Evolutionary conservation across 83 land plant species (phyloP), one percentile per base, ranked within the genome.

Genomic region (Isoetes engelmannii): DNA sequence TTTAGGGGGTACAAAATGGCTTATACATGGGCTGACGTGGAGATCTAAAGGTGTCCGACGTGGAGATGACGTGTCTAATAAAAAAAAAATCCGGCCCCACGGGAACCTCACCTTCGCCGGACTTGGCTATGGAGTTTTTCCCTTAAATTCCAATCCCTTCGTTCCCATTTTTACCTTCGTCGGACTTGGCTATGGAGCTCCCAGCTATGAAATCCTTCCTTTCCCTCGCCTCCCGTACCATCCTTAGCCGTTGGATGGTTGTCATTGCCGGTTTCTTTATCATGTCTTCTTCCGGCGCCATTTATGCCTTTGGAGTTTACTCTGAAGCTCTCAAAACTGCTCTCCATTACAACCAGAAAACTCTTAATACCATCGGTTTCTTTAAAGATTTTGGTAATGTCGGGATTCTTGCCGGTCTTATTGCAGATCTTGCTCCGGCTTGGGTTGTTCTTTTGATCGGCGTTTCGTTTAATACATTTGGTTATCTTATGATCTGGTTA

Each of bases 231-330:
- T 28, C 37, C 37, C 37, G 37, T 28, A 28, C 37, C 37, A 28
- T 28, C 37, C 37, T 51, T 3, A 12, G 18, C 62, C 62, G 67
- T 3, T 64, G 67, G 67, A 64, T 64, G 67, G 47, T 44, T 1
- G 47, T 64, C 15, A 3, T 44, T 1, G 67, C 67, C 7, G 67
- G 47, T 41, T 37, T 64, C 47, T 44, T 64, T 15, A 64, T 64
- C 67, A 64, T 64, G 67, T 64, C 67, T 9, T 13, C n/a, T 17
- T 41, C 44, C 12, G 67, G 67, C 45, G 12, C 67, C 47, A 41
- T 64, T 8, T 64, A 64, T 44, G 44, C 67, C 13, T 64, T 64
- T 44, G 67, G 67, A 0, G 67, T 64, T 28, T 64, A 64, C 47
- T 64, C 67, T 41, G 47, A 12, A 9, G 67, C 47, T 7, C 8